A percentile compares a stretch with the other conserved stretches of the same genome.
Conservation (phyloP, 768 basidiomycete species). For the Boletus vermiculosoides region DNA sequence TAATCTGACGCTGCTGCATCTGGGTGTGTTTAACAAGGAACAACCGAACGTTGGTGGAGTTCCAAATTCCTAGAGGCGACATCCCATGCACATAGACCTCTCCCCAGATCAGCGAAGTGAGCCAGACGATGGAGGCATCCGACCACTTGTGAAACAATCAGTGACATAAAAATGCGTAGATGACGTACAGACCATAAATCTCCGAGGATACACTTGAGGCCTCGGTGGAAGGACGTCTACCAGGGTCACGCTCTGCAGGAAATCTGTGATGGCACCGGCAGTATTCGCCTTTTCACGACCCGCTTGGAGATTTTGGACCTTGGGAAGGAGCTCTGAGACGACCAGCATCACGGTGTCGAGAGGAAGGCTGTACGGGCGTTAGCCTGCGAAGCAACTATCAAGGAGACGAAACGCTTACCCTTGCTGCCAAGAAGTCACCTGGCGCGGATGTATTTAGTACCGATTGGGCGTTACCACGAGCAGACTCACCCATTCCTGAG, state of each 20-base stretch:
- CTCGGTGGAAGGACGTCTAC: slow-evolving; percentile 71
- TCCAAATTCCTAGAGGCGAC: slow-evolving; percentile 87
- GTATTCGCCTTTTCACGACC: slow-evolving; percentile 62
- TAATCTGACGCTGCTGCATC: slow-evolving; percentile 63
- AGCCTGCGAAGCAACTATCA: slow-evolving; percentile 4
- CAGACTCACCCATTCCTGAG: slow-evolving; percentile 86
- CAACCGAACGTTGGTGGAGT: slow-evolving; percentile 80
- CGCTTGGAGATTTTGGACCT: slow-evolving; percentile 77
- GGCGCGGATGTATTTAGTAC: slow-evolving; percentile 3
- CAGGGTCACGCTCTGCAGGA: slow-evolving; percentile 68
- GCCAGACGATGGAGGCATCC: slow-evolving; percentile 87
- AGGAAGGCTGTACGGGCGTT: slow-evolving; percentile 58
- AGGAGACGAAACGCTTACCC: slow-evolving; percentile 51
- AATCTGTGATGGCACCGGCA: slow-evolving; percentile 67
- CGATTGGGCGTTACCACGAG: neutral
- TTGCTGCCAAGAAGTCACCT: slow-evolving; percentile 96
- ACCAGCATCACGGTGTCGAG: slow-evolving; percentile 84
- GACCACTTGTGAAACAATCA: slow-evolving; percentile 65
- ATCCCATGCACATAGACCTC: slow-evolving; percentile 91
- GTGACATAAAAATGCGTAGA: neutral
- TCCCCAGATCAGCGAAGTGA: slow-evolving; percentile 93
- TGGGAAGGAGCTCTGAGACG: slow-evolving; percentile 85
- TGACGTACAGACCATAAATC: slow-evolving; percentile 62
- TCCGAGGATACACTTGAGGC: slow-evolving; percentile 63
- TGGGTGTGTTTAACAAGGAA: slow-evolving; percentile 91